These are phyloP conservation scores for Arxiozyma slooffiae DNA, from an alignment of 1,139 yeast species.

Conservation along the genomic window DNA sequence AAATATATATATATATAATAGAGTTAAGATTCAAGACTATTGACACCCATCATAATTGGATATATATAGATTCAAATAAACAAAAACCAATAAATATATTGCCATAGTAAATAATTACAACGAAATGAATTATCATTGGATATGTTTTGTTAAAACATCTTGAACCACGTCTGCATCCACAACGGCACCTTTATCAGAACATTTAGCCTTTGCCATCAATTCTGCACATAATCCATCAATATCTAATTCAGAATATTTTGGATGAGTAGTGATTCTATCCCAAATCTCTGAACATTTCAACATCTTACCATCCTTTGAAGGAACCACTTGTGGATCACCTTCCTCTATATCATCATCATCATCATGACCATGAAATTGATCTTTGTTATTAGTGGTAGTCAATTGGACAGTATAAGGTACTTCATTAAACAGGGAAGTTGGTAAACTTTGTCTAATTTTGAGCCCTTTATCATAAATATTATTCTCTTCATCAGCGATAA, in stretches of 20 bases:
- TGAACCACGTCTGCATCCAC: constrained; percentile 73
- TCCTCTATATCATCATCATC: constrained; percentile 9
- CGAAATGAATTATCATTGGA: not conserved
- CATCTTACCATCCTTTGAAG: constrained; percentile 26
- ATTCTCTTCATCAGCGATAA: constrained; percentile 6
- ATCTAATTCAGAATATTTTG: constrained; percentile 84
- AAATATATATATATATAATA: too few species aligned
- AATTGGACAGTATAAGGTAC: constrained; percentile 9
- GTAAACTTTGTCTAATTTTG: constrained; percentile 4
- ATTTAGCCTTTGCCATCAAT: constrained; percentile 85
- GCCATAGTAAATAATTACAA: too few species aligned
- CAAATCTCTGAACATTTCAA: constrained; percentile 84
- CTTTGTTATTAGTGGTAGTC: not conserved
- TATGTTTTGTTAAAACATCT: constrained; percentile 38
- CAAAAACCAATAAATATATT: not conserved
- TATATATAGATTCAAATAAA: not conserved
- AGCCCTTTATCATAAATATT: not conserved
- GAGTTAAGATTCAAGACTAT: too few species aligned
- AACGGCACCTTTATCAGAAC: constrained; percentile 86
- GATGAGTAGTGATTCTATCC: constrained; percentile 93
- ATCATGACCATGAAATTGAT: constrained; percentile 2
- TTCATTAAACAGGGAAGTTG: constrained; percentile 12
- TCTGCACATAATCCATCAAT: constrained; percentile 88
- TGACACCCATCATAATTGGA: too few species aligned
- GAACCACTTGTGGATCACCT: constrained; percentile 8